Evolutionary conservation across 176 grass and related monocot species (phyloP).

Genomic region (Ananas comosus): DNA sequence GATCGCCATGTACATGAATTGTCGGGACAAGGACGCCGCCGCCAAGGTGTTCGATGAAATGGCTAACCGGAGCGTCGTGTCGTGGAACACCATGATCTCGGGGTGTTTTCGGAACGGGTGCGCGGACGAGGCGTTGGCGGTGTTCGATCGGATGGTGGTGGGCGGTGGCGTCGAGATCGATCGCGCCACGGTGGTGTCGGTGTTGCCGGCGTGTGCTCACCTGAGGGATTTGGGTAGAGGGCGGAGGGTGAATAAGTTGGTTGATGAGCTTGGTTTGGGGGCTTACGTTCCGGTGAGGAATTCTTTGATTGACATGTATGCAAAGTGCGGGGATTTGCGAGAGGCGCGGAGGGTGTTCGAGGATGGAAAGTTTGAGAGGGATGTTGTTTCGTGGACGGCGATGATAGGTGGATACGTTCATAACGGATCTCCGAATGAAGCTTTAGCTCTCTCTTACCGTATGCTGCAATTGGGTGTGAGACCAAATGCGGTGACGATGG

Average conservation of each 20-base stretch:
- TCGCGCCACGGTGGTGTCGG: constrained; percentile 38
- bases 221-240: constrained; percentile 38
- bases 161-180: constrained; percentile 23
- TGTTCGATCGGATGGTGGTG: constrained; percentile 43
- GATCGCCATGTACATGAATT: constrained; percentile 53
- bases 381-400: constrained; percentile 55
- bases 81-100: constrained; percentile 55
- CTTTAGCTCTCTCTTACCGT: constrained; percentile 29
- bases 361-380: constrained; percentile 18
- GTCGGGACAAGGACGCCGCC: constrained; percentile 24
- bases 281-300: constrained; percentile 36
- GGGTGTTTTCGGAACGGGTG: constrained; percentile 35
- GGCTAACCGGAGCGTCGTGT: constrained; percentile 24
- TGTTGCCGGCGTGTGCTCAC: constrained; percentile 46
- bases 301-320: constrained; percentile 64
- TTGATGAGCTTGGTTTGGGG: constrained; percentile 30
- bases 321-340: constrained; percentile 44
- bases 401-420: constrained; percentile 41
- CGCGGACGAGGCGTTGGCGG: constrained; percentile 28
- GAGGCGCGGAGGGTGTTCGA: constrained; percentile 44
- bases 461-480: constrained; percentile 29
- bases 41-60: constrained; percentile 32
- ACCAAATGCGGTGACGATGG: constrained; percentile 67
- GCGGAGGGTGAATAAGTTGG: constrained; percentile 35
- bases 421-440: constrained; percentile 16